Evolutionary conservation across 2,329 filamentous ascomycete genomes (phyloP), one percentile per base, ranked within the genome.

Genomic region (Cryphonectria japonica): DNA sequence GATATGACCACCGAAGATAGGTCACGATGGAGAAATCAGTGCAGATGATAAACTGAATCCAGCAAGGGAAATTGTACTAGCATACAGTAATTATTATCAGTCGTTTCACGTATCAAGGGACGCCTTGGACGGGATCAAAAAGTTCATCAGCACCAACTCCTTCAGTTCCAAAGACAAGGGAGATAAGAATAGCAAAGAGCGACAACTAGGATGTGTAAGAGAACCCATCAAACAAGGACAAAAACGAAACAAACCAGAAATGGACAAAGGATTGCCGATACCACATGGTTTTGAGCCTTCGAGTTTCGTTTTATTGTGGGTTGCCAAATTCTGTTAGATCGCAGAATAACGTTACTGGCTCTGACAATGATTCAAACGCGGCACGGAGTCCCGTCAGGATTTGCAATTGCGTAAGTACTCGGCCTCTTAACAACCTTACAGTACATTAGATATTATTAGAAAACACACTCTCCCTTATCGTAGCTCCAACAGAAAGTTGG

Each of bases 1-100:
- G 67, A 26, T 65, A 69, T 22, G 67, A 57, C 13, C 60, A 57
- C 22, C 60, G 41, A 22, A 13, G 26, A 26, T 57, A 61, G 8
- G 39, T n/a, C 22, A 39, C 32, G 8, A n/a, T 41, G 39, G 26
- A 41, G n/a, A 29, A 22, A 26, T 6, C 1, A 5, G n/a, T 37
- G 61, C 9, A 1, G n/a, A 9, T 5, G 11, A 41, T 39, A 32
- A 14, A 26, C 26, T 26, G 57, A 16, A 63, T 26, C 2, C n/a
- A 63, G 22, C 61, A 39, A 37, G 39, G 61, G 32, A n/a, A 39
- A 9, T n/a, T 32, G 9, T 46, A 46, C 14, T 22, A 19, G 19
- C 46, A 50, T n/a, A 6, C 46, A 50, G 46, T 50, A n/a, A 9
- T n/a, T 50, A n/a, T 50, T 50, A n/a, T 50, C 3, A 50, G 22